phyloP scores from a whole-genome alignment of 768 basidiomycete species.

The Arthromyces matolae region DNA sequence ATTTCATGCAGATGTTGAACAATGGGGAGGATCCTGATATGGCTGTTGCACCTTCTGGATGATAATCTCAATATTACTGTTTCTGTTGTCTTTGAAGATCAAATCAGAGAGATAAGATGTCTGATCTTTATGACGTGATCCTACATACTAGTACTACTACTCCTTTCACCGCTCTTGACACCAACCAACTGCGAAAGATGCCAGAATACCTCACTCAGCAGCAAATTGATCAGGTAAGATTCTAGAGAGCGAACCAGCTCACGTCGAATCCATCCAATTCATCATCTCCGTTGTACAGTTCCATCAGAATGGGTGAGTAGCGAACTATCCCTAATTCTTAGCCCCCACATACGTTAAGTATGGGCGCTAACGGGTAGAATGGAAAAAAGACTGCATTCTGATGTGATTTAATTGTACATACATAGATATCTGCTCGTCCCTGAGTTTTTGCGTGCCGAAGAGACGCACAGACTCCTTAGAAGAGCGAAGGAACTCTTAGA shows the following conservation, averaged over 20 bases:
- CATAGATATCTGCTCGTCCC: constrained; percentile 77
- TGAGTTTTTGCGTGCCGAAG: constrained; percentile 58
- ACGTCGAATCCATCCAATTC: background rate
- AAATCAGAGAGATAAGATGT: constrained; percentile 3
- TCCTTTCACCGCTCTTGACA: too few relatives aligned
- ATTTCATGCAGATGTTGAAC: constrained; percentile 60
- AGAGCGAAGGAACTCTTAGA: constrained; percentile 75
- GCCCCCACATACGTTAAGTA: background rate
- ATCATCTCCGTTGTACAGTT: constrained; percentile 37
- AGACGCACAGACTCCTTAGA: constrained; percentile 56
- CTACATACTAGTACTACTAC: background rate
- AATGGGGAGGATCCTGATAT: constrained; percentile 51
- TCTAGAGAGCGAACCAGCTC: background rate
- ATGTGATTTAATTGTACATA: background rate
- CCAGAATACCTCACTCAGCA: constrained; percentile 48
- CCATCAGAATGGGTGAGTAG: constrained; percentile 52
- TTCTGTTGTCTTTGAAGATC: background rate
- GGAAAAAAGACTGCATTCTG: background rate
- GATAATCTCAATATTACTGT: background rate
- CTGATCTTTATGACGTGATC: background rate
- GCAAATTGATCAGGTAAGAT: constrained; percentile 53
- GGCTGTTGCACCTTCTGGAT: constrained; percentile 13
- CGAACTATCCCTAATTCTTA: too few relatives aligned
- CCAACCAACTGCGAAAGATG: constrained; percentile 20
- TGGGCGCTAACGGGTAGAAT: constrained; percentile 1